Percentiles rank a stretch among this genome's conserved stretches.
Evolutionary conservation across 345 rosid genomes (phyloP).

Genomic region (Mallotus nudiflorus): DNA sequence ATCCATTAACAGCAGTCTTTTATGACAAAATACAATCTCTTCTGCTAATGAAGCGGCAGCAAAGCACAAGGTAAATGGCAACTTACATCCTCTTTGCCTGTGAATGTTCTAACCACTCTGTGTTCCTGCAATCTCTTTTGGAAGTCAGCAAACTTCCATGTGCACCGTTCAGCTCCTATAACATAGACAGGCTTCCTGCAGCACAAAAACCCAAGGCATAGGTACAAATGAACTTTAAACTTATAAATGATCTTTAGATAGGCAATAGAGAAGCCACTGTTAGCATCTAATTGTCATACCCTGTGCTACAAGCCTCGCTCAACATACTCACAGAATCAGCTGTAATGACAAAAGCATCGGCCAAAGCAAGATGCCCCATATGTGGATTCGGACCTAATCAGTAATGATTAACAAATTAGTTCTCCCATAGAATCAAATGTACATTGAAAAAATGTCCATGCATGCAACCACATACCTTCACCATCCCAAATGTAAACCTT

Average conservation of each 20-base stretch:
- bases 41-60: background rate
- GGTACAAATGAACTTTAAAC: constrained; percentile 2
- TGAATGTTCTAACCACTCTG: constrained; percentile 26
- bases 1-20: too few relatives aligned
- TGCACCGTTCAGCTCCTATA: constrained; percentile 31
- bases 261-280: background rate
- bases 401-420: background rate
- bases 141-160: constrained; percentile 35
- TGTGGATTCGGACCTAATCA: constrained; percentile 34
- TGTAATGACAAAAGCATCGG: constrained; percentile 36
- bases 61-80: background rate
- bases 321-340: constrained; percentile 30
- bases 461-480: constrained; percentile 20
- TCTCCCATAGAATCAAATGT: background rate
- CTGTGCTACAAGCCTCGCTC: constrained; percentile 38
- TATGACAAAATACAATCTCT: background rate
- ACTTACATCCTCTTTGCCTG: constrained; percentile 32
- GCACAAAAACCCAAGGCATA: constrained; percentile 12
- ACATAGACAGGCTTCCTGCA: constrained; percentile 29
- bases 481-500: constrained; percentile 36
- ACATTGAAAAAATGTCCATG: background rate
- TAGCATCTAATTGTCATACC: constrained; percentile 22
- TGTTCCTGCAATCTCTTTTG: constrained; percentile 20
- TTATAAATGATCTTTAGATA: background rate
- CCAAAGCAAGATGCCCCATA: constrained; percentile 38